Conservation (phyloP, 2,329 filamentous ascomycete species). For the Cladosporium sphaerospermum region DNA sequence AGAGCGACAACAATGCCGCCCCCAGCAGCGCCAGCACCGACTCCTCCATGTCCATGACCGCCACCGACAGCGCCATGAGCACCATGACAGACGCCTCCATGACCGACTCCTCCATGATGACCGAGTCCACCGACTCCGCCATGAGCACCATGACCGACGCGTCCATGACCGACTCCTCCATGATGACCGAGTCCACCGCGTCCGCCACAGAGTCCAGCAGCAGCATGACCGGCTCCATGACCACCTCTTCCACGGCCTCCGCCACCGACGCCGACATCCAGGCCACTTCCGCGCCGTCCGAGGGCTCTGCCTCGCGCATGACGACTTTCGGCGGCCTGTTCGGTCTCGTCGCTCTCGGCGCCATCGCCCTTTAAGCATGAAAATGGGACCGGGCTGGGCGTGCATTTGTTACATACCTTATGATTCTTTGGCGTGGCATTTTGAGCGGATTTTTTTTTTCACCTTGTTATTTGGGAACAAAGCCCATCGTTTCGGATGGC, state of each 20-base stretch:
- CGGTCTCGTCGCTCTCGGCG: slow-evolving; percentile 23
- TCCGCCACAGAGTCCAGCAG: slow-evolving; percentile 6
- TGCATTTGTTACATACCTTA: background rate
- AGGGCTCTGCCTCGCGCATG: slow-evolving; percentile 16
- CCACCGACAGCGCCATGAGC: background rate
- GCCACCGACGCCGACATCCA: background rate
- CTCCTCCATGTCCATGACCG: background rate
- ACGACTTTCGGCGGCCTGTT: slow-evolving; percentile 22
- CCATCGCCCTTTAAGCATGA: slow-evolving; percentile 19
- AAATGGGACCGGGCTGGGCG: no score
- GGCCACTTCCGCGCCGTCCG: background rate
- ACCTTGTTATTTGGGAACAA: background rate
- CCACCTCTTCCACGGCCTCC: slow-evolving; percentile 6
- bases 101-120: background rate
- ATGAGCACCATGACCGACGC: slow-evolving; percentile 18
- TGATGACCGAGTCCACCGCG: slow-evolving; percentile 18
- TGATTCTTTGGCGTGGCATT: background rate
- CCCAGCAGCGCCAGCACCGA: slow-evolving; percentile 6
- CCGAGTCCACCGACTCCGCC: slow-evolving; percentile 19
- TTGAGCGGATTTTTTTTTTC: background rate
- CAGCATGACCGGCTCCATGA: background rate
- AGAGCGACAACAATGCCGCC: slow-evolving; percentile 8
- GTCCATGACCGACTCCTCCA: slow-evolving; percentile 18
- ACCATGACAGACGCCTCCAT: background rate
- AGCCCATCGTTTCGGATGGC: background rate